These are phyloP conservation scores for Yamadazyma diddensiae DNA, from an alignment of 1,139 yeast genomes.

Conservation along the genomic window DNA sequence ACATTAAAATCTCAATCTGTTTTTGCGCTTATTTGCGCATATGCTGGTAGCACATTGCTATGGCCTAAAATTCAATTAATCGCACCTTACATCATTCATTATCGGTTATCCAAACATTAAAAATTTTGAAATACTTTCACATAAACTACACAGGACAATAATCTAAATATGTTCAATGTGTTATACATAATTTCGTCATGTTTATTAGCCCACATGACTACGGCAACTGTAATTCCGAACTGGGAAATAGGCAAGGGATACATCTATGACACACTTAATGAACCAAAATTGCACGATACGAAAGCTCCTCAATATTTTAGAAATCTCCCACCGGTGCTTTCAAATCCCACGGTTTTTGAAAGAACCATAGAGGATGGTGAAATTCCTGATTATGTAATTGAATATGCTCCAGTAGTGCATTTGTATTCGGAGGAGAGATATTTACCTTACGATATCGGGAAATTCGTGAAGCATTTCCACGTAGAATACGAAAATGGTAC, in stretches of 20 bases:
- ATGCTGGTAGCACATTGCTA: too few species aligned
- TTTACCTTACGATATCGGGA: slow-evolving; percentile 75
- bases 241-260: slow-evolving; percentile 6
- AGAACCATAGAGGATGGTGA: slow-evolving; percentile 48
- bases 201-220: too few species aligned
- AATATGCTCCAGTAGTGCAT: slow-evolving; percentile 78
- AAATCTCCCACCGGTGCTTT: slow-evolving; percentile 37
- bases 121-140: too few species aligned
- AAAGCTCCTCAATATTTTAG: slow-evolving; percentile 24
- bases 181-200: too few species aligned
- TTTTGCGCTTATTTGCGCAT: too few species aligned
- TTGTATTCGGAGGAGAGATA: slow-evolving; percentile 86
- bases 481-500: slow-evolving; percentile 49
- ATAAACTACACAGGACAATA: too few species aligned
- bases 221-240: slow-evolving; percentile 6
- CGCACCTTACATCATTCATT: too few species aligned
- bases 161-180: too few species aligned
- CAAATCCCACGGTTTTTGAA: slow-evolving; percentile 28
- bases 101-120: too few species aligned
- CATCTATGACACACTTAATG: slow-evolving; percentile 5
- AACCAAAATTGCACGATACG: slow-evolving; percentile 6
- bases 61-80: too few species aligned
- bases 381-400: slow-evolving; percentile 72
- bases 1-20: too few species aligned
- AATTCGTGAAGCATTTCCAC: slow-evolving; percentile 65